phyloP scores from a whole-genome alignment of 73 alveolate species.

The Paraurostyla sp. region DNA sequence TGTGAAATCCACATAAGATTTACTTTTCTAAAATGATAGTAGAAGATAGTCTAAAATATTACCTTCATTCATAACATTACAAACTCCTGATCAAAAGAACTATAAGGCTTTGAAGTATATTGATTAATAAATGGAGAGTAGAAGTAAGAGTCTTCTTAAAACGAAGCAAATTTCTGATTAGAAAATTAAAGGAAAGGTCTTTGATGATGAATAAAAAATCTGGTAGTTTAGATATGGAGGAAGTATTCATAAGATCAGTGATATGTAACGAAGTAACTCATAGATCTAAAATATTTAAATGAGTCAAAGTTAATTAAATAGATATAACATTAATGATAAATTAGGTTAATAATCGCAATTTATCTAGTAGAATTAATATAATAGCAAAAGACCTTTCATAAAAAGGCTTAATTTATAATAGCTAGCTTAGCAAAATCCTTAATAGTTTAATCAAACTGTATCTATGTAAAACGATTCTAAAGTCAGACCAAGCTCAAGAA shows the following conservation, averaged over 20 bases:
- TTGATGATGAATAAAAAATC: background rate
- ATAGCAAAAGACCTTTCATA: no score
- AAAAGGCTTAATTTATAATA: no score
- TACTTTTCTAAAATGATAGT: no score
- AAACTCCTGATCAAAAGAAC: background rate
- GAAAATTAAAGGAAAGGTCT: background rate
- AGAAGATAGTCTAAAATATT: no score
- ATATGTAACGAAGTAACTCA: background rate
- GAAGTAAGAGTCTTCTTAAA: background rate
- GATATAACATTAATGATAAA: background rate
- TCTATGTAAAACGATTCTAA: no score
- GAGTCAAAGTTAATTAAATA: background rate
- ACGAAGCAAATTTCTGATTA: background rate
- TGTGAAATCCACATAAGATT: no score
- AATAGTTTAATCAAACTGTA: no score
- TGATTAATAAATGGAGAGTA: background rate
- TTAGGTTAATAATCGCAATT: no score
- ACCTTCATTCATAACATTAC: no score
- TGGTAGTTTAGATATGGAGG: slow-evolving; percentile 35
- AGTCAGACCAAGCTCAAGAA: no score
- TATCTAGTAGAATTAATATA: no score
- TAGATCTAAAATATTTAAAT: background rate
- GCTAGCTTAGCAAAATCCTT: no score
- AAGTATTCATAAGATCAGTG: background rate
- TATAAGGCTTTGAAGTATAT: background rate